Evolutionary conservation across 345 rosid species (phyloP).

Genomic region (Acer campestre): DNA sequence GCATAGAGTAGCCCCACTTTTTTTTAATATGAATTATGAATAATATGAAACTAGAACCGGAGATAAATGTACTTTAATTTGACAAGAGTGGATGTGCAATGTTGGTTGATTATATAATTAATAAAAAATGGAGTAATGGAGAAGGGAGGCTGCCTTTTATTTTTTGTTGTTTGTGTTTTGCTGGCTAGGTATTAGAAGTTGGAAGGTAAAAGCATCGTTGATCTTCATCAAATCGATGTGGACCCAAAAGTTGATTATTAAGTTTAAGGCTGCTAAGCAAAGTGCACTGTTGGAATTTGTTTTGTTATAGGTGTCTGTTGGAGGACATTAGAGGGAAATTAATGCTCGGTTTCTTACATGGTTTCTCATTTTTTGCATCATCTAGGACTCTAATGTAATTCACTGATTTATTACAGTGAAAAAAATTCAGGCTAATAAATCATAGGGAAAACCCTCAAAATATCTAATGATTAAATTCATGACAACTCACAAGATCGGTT

Average conservation of each 20-base stretch:
- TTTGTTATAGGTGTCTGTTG: not conserved
- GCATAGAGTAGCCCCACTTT: too few species aligned
- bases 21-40: too few species aligned
- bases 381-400: not conserved
- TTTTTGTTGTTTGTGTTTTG: slow-evolving; percentile 1
- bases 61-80: too few species aligned
- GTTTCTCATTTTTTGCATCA: not conserved
- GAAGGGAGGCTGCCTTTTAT: slow-evolving; percentile 39
- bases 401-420: not conserved
- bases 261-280: not conserved
- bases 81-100: too few species aligned
- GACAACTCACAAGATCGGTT: not conserved
- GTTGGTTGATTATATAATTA: not conserved
- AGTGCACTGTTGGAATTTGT: slow-evolving; percentile 15
- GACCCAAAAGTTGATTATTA: slow-evolving; percentile 21
- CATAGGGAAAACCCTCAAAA: not conserved
- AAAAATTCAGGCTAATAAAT: too few species aligned
- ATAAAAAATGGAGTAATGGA: slow-evolving; percentile 1
- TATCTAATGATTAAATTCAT: not conserved
- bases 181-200: not conserved
- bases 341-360: not conserved
- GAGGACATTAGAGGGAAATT: not conserved
- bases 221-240: slow-evolving; percentile 6
- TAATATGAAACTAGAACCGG: too few species aligned
- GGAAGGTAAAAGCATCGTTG: not conserved